These are phyloP conservation scores for Leishmania turanica DNA, from an alignment of 208 protist genomes.

Conservation along the genomic window DNA sequence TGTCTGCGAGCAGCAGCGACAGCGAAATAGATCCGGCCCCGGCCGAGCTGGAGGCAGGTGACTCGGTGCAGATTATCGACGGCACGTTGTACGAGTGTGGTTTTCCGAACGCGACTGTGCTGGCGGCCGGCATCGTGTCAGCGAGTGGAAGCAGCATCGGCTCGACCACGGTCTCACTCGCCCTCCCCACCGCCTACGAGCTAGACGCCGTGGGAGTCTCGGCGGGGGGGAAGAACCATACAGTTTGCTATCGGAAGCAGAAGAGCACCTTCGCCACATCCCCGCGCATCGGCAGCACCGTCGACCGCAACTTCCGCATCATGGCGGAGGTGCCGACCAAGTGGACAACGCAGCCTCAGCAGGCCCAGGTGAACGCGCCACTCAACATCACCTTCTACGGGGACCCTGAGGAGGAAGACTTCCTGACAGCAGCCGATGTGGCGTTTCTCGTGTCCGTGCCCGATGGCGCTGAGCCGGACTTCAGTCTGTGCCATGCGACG, in stretches of 20 bases:
- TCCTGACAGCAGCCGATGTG: slow-evolving; percentile 53
- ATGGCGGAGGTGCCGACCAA: slow-evolving; percentile 40
- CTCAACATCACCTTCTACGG: slow-evolving; percentile 70
- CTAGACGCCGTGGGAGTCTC: not conserved
- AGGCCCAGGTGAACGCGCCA: slow-evolving; percentile 53
- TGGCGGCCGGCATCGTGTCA: slow-evolving; percentile 40
- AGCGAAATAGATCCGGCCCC: slow-evolving; percentile 5
- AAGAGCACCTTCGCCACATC: slow-evolving; percentile 75
- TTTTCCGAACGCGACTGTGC: slow-evolving; percentile 63
- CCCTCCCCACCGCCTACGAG: slow-evolving; percentile 16
- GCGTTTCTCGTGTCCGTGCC: slow-evolving; percentile 58
- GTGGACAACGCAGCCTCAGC: slow-evolving; percentile 56
- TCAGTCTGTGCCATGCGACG: not conserved
- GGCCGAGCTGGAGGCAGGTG: slow-evolving; percentile 31
- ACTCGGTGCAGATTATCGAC: slow-evolving; percentile 70
- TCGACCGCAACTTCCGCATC: slow-evolving; percentile 67
- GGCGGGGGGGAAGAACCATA: slow-evolving; percentile 33
- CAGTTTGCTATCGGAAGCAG: slow-evolving; percentile 72
- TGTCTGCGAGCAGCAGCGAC: not conserved
- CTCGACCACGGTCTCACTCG: slow-evolving; percentile 21
- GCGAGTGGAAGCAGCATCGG: slow-evolving; percentile 16
- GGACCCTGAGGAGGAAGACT: slow-evolving; percentile 29
- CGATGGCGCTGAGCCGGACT: slow-evolving; percentile 10
- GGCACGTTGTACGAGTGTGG: slow-evolving; percentile 81
- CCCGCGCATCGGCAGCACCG: slow-evolving; percentile 31